Evolutionary conservation across 1,284 basidiomycete genomes (phyloP).

Genomic region (Peniophora sp.): DNA sequence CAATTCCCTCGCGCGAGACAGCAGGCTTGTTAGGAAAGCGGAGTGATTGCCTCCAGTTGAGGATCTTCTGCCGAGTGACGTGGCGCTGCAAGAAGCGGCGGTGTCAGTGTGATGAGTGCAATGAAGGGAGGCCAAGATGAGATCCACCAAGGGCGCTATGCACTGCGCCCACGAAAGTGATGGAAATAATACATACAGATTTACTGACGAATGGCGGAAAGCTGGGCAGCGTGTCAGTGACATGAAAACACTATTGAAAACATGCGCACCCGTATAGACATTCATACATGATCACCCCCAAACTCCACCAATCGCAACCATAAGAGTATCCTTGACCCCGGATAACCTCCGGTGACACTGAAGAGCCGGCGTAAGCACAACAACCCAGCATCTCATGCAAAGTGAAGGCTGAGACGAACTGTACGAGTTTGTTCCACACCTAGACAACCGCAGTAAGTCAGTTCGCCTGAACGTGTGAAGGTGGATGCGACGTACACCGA

Average conservation of each 20-base stretch:
- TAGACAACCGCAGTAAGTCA: constrained; percentile 25
- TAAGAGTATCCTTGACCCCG: constrained; percentile 89
- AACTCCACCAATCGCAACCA: constrained; percentile 97
- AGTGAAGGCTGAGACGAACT: constrained; percentile 46
- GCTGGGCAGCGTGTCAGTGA: constrained; percentile 31
- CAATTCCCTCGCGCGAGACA: constrained; percentile 80
- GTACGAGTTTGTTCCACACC: constrained; percentile 86
- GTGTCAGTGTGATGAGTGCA: constrained; percentile 1
- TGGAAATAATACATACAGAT: constrained; percentile 47
- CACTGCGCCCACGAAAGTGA: constrained; percentile 1
- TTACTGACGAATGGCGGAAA: constrained; percentile 92
- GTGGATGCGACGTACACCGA: constrained; percentile 63
- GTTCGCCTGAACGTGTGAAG: constrained; percentile 1
- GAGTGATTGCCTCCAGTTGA: constrained; percentile 87
- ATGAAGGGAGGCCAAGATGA: background rate
- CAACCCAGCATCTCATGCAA: background rate
- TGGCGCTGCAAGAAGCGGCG: constrained; percentile 51
- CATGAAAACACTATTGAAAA: constrained; percentile 16
- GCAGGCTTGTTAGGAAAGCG: constrained; percentile 81
- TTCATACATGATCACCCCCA: constrained; percentile 90
- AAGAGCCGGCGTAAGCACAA: constrained; percentile 11
- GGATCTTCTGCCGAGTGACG: constrained; percentile 84
- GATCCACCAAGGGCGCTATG: background rate
- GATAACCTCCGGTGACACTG: constrained; percentile 94
- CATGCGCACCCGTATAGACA: constrained; percentile 75